Evolutionary conservation across 2,329 filamentous ascomycete species (phyloP), one percentile per base, ranked within the genome.

Genomic region (Nemania sp.): DNA sequence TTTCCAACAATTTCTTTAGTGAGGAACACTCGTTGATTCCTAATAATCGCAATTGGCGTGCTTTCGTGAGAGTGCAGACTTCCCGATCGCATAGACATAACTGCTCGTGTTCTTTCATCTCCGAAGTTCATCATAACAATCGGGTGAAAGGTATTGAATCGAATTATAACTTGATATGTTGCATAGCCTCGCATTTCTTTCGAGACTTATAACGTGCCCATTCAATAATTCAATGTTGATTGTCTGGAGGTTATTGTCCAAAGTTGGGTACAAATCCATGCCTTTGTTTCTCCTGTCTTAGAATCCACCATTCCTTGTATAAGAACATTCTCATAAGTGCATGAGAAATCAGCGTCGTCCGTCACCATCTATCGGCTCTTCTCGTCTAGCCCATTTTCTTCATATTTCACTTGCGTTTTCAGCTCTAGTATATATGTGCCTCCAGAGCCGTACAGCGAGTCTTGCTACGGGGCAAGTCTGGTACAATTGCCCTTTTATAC

Each of bases 251-350:
- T 11, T n/a, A 15, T 52, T 29, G 26, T 29, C 2, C 10, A 52
- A 22, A 5, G 3, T 35, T 27, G 24, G 20, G 5, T 8, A 51
- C 15, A 7, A 56, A 13, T 1, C 35, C 1, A 38, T 15, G 6
- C 1, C 49, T 61, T 66, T 56, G 49, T 62, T 43, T 1, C 15
- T 18, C 18, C 26, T 52, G 32, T 62, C 29, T 29, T 27, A 35
- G 43, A 52, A 43, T 20, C 5, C 18, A 6, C 5, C 1, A 3
- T 18, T 8, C 5, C 57, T 66, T 59, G 57, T 68, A 15, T 8
- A 22, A 4, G 24, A 59, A 59, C 1, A 35, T 52, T 59, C 15
- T 59, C 24, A 58, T 62, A 59, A 62, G 51, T 43, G 4, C 24
- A 20, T 2, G 15, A 20, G 15, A 11, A 27, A 15, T 35, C 38